Base-by-base conservation (phyloP, 2,329 filamentous ascomycete genomes). In the Pseudocercospora musae region DNA sequence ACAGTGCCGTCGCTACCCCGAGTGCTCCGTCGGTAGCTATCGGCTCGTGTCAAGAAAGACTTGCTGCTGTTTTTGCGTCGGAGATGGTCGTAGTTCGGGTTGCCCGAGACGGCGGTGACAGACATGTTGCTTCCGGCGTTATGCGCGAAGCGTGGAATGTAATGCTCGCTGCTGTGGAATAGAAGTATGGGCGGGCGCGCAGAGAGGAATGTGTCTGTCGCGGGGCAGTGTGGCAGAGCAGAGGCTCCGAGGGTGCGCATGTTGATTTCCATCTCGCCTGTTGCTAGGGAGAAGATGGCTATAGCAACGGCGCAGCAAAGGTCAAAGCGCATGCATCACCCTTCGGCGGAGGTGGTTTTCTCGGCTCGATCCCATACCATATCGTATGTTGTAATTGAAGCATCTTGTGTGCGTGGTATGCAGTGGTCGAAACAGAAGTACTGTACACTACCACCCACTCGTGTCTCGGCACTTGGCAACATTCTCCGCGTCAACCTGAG, bases 1-100 rank as follows among this genome's bases (percentile, higher is more conserved):
- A 92, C 89, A 66, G 91, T 96, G 75, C 92, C 92, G 78, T 96
- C 91, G 81, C 92, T 96, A 68, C 90, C 71, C 54, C 71, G 61
- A 18, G 71, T 71, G 11, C 70, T 72, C n/a, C 89, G 66, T 54
- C 66, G 67, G 60, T 74, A 72, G 67, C 70, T 73, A 67, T 74
- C 72, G 63, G 61, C 64, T 65, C 73, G 73, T 31, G 67, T 66
- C 69, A 73, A 65, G 65, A 71, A 74, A 59, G 72, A 72, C 60
- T 69, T 70, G 66, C 67, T 69, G 69, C 72, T 74, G 69, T 83
- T 83, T 74, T 85, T 85, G 71, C 84, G 84, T 70, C 82, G 82
- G 65, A 85, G 79, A 70, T 84, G 82, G 75, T 85, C 83, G 79
- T 84, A 81, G 72, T 82, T 80, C 42, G 67, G 62, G 57, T 78